Evolutionary conservation across 768 basidiomycete genomes (phyloP).

Genomic region (Mrakia hoshinonis): DNA sequence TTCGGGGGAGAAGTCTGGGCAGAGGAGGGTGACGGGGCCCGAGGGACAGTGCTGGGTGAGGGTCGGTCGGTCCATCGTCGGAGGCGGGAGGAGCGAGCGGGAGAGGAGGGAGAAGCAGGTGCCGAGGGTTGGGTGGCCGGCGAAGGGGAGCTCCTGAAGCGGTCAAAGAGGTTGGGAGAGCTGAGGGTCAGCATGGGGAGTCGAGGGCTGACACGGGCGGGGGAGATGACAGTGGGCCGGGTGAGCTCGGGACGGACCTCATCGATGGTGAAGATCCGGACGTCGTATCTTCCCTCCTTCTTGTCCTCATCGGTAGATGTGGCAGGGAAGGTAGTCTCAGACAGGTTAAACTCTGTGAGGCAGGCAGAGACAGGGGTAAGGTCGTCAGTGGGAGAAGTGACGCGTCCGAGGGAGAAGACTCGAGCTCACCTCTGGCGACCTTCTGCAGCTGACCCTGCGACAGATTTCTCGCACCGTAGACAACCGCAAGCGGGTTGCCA

Average conservation of each 20-base stretch:
- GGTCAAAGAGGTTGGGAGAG: neutral
- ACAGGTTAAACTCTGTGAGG: constrained; percentile 14
- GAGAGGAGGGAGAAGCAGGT: constrained; percentile 4
- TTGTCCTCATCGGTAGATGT: neutral
- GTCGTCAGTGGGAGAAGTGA: neutral
- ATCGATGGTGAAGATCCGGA: neutral
- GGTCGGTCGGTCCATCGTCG: no score
- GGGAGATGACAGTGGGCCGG: neutral
- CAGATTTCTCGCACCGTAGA: neutral
- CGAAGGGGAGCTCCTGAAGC: neutral
- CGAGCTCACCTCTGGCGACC: neutral
- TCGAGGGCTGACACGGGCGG: neutral
- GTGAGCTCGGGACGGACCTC: neutral
- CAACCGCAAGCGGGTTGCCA: constrained; percentile 19
- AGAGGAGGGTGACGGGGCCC: neutral
- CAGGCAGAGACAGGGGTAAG: neutral
- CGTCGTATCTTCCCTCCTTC: neutral
- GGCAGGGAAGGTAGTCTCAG: constrained; percentile 7
- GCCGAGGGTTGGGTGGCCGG: neutral
- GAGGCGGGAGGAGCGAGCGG: neutral
- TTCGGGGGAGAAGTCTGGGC: neutral
- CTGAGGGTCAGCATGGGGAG: neutral
- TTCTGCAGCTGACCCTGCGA: neutral
- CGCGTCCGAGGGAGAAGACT: neutral
- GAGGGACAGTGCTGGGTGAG: neutral